These are phyloP conservation scores for Filobasidium wieringae DNA, from an alignment of 768 basidiomycete species.

Conservation along the genomic window DNA sequence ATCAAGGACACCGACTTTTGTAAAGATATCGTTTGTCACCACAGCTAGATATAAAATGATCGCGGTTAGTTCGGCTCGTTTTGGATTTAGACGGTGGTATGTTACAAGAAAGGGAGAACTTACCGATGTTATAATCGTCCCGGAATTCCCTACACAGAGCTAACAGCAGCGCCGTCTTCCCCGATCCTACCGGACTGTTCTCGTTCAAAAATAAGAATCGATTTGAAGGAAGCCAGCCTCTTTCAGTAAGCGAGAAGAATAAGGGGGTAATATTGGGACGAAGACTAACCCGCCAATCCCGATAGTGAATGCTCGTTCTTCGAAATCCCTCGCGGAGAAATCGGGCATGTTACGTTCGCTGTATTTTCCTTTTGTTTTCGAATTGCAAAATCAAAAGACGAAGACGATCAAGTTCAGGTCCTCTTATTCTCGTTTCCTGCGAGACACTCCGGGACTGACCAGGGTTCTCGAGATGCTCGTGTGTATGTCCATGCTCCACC, in stretches of 20 bases:
- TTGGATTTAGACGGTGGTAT: neutral
- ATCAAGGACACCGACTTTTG: conserved; percentile 42
- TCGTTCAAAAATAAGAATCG: neutral
- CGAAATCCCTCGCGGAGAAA: conserved; percentile 68
- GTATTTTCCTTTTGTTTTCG: conserved; percentile 69
- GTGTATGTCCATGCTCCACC: conserved; percentile 84
- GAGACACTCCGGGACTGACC: conserved; percentile 49
- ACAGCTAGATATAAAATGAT: conserved; percentile 49
- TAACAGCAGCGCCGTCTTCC: conserved; percentile 88
- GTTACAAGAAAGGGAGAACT: conserved; percentile 24
- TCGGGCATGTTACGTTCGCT: conserved; percentile 86
- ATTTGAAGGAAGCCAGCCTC: neutral
- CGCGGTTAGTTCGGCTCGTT: neutral
- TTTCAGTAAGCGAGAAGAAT: neutral
- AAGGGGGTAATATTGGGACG: neutral
- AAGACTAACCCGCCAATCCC: conserved; percentile 85
- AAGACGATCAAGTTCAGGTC: neutral
- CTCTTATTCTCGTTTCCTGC: too few relatives aligned
- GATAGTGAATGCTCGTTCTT: conserved; percentile 87
- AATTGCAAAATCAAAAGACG: neutral
- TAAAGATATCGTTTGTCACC: conserved; percentile 99
- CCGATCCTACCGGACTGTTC: conserved; percentile 84
- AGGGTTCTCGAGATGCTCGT: conserved; percentile 80
- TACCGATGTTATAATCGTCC: conserved; percentile 81
- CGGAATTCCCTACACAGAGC: conserved; percentile 74